Evolutionary conservation across 108 stramenopile genomes (phyloP), one percentile per base, ranked within the genome.

Genomic region (Skeletonema menzelii): DNA sequence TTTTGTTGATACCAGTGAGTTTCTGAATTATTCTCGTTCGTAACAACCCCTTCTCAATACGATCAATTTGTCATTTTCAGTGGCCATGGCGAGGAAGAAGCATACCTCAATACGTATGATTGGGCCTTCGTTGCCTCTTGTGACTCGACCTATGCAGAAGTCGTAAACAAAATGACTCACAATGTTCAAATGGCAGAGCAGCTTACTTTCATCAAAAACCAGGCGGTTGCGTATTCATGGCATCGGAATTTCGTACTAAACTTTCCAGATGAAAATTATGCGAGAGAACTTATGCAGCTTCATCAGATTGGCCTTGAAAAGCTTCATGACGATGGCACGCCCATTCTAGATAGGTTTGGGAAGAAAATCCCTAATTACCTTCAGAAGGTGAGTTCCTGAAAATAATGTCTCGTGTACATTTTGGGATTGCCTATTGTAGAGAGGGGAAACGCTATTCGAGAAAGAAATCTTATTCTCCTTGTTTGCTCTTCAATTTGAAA

Each of bases 221-320:
- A 49, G 59, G 37, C 34, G 17, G 58, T 53, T 5, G 14, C 30
- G 2, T 56, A 53, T 37, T 27, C 49, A 10, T 68, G 57, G 57
- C 55, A 71, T 27, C 42, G 67, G 5, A 59, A n/a, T 28, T n/a
- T n/a, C n/a, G n/a, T n/a, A n/a, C 35, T 12, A 22, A 22, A 20
- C 0, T 53, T 8, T 8, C 49, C 84, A 30, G 84, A 84, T 64
- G 85, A 83, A 62, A 90, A 87, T 59, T 90, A 77, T 63, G 85
- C 83, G 0, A 49, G 88, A 19, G 88, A 90, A 57, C 59, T 84
- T 24, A 69, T 89, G 67, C 84, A 89, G 60, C 77, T 89, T 19
- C 85, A 85, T 38, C 74, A 76, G 7, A 84, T 89, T 34, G 88
- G 88, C 1, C 72, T 87, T 2, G 1, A 67, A 35, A 60, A 62